Evolutionary conservation across 2,329 filamentous ascomycete species (phyloP), one percentile per base, ranked within the genome.

Genomic region (Akanthomyces muscarius): DNA sequence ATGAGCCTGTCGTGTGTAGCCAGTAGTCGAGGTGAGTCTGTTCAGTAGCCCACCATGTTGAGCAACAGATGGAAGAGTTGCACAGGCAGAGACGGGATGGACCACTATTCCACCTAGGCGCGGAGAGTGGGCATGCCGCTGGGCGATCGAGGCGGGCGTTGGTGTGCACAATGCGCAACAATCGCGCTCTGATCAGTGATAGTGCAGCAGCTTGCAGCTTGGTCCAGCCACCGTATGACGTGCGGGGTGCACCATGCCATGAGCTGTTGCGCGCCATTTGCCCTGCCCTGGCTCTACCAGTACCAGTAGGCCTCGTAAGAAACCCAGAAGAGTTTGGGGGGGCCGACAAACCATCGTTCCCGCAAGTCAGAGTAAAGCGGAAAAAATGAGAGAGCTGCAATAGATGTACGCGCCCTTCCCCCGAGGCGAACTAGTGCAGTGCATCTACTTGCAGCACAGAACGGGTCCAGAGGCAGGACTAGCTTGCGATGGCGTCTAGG

Each of bases 141-240:
- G 58, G n/a, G 25, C 58, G 58, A 61, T 61, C 58, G 58, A 47
- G 58, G 50, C 30, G 58, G 58, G 50, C n/a, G 50, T 36, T 44
- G 57, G 57, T 47, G 56, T 50, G 38, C 48, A 61, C 38, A 61
- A 61, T 52, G 48, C 58, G 33, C 47, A 53, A 54, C 50, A 54
- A 61, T 47, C 48, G 38, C 44, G 33, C 33, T 36, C 8, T 36
- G 33, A 36, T 36, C 33, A 36, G 33, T 36, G 33, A 36, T 47
- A 21, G 50, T 42, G 48, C 41, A 45, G 25, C 57, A 61, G 30
- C 36, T 16, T 30, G 56, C 36, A 59, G 41, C 48, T 61, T 38
- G 25, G 60, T 18, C 42, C 52, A 62, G 52, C 60, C 60, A 62
- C 52, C 16, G 42, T 50, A 33, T 55, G 61, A 57, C 42, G 23